phyloP scores from a whole-genome alignment of 352 stramenopile species.

The Phytophthora litchii region DNA sequence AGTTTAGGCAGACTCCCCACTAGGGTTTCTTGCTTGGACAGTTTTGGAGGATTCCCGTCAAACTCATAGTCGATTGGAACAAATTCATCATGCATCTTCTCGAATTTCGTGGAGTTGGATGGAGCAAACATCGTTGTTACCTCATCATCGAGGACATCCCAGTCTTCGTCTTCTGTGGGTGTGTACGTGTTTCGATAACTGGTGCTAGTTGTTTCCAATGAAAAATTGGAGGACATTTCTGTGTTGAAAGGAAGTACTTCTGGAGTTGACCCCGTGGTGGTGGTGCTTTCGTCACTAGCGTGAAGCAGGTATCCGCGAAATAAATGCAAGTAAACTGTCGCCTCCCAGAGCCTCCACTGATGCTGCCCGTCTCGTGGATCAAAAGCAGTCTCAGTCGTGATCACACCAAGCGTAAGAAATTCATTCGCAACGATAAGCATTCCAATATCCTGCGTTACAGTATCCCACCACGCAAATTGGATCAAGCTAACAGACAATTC shows the following conservation, averaged over 20 bases:
- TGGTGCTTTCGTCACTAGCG: conserved; percentile 15
- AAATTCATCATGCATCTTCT: conserved; percentile 62
- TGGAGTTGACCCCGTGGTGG: conserved; percentile 6
- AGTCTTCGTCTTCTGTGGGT: conserved; percentile 19
- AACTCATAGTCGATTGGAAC: conserved; percentile 56
- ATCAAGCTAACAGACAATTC: conserved; percentile 62
- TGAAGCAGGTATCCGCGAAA: conserved; percentile 64
- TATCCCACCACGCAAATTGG: conserved; percentile 76
- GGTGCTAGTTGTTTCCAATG: conserved; percentile 63
- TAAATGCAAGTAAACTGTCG: conserved; percentile 64
- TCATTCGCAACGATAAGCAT: conserved; percentile 60
- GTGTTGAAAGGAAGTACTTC: conserved; percentile 39
- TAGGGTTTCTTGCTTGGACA: conserved; percentile 18
- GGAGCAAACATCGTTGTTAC: conserved; percentile 39
- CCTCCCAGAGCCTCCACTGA: conserved; percentile 57
- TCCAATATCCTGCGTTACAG: conserved; percentile 52
- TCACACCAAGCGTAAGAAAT: conserved; percentile 58
- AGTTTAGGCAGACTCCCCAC: conserved; percentile 14
- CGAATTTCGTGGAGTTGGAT: conserved; percentile 25
- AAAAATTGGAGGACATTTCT: conserved; percentile 53
- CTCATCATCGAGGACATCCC: conserved; percentile 29
- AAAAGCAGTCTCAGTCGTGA: conserved; percentile 5
- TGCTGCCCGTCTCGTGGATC: background rate
- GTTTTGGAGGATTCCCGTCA: conserved; percentile 24
- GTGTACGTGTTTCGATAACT: conserved; percentile 57